Percentiles rank a stretch among this genome's conserved stretches.
Conservation (phyloP, 2,329 filamentous ascomycete species). For the Aspergillus phoenicis region DNA sequence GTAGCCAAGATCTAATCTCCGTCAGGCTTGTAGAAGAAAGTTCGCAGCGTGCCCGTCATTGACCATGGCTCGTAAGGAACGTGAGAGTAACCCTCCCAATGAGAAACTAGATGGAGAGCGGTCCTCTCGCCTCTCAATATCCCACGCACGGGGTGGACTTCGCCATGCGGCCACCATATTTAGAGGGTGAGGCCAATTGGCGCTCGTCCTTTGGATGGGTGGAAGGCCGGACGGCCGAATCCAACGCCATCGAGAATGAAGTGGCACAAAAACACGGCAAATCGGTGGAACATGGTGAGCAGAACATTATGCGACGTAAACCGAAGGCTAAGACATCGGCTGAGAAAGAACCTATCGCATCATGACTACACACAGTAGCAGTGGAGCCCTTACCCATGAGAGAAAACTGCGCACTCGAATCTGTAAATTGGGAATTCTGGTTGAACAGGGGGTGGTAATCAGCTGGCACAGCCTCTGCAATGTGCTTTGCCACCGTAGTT, state of each 20-base stretch:
- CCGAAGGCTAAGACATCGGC: neutral
- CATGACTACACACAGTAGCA: neutral
- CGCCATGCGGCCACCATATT: neutral
- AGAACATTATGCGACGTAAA: neutral
- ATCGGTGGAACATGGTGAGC: neutral
- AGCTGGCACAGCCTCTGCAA: neutral
- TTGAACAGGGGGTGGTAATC: neutral
- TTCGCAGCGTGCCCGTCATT: neutral
- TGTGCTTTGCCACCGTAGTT: neutral
- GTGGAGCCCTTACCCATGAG: neutral
- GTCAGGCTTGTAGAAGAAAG: neutral
- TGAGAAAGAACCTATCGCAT: neutral
- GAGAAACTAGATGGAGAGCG: neutral
- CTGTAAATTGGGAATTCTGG: neutral
- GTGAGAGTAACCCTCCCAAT: neutral
- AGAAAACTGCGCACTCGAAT: neutral
- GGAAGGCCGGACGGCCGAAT: neutral
- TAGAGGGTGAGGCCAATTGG: neutral
- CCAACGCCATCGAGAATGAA: neutral
- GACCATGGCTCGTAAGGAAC: neutral
- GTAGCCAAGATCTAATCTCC: neutral
- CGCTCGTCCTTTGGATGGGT: neutral
- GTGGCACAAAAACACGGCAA: neutral
- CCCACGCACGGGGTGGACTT: neutral
- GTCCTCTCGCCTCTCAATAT: neutral